Percentiles rank a stretch among this genome's conserved stretches.
Conservation (phyloP, 495 filamentous ascomycete genomes). For the Chaetomium fimeti region DNA sequence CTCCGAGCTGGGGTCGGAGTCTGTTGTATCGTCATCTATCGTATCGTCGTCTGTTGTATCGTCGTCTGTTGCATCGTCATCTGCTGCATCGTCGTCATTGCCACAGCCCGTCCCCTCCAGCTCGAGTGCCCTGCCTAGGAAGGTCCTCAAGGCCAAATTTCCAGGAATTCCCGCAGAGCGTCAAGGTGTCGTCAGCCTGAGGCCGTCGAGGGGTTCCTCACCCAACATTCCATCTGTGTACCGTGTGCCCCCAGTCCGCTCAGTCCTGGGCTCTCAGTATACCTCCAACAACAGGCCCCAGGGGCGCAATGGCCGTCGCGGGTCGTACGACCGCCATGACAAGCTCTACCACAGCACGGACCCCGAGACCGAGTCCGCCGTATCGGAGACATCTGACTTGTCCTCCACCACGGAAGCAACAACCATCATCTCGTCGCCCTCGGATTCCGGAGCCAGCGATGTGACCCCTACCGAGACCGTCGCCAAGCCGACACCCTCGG, state of each 20-base stretch:
- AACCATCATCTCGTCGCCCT: constrained; percentile 31
- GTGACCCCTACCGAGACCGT: constrained; percentile 36
- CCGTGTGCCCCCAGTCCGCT: constrained; percentile 29
- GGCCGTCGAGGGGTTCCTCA: constrained; percentile 31
- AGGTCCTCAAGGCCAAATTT: constrained; percentile 38
- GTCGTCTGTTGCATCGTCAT: too few species aligned
- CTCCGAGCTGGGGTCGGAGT: constrained; percentile 23
- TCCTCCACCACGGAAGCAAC: constrained; percentile 49
- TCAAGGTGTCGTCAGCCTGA: constrained; percentile 31
- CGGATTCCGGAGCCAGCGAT: constrained; percentile 34
- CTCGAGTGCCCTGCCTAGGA: constrained; percentile 31
- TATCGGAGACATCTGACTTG: constrained; percentile 45
- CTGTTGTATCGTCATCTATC: too few species aligned
- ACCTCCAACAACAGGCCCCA: constrained; percentile 21
- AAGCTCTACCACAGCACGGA: constrained; percentile 29
- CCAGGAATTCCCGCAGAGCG: constrained; percentile 32
- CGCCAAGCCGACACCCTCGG: constrained; percentile 34
- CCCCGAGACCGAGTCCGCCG: constrained; percentile 42
- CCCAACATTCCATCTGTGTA: constrained; percentile 25
- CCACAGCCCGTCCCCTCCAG: constrained; percentile 11
- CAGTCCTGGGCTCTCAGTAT: constrained; percentile 28
- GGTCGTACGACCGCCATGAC: constrained; percentile 24
- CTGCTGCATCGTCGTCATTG: neutral
- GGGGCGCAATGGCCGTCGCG: constrained; percentile 19
- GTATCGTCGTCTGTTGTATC: too few species aligned